phyloP scores from a whole-genome alignment of 805 yeast species.

The Monosporozyma unispora region DNA sequence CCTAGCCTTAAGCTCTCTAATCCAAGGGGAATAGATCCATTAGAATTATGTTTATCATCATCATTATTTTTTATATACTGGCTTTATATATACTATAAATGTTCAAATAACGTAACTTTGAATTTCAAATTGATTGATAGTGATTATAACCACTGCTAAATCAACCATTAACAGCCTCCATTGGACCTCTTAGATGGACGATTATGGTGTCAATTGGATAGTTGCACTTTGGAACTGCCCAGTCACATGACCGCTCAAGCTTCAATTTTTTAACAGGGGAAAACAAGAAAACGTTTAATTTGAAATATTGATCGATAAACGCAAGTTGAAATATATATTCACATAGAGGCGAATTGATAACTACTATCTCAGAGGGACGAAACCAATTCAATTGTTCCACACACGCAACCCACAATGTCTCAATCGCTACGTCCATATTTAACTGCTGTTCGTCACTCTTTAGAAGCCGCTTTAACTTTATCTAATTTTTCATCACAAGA shows the following conservation, averaged over 20 bases:
- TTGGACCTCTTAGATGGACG: background rate
- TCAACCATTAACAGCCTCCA: background rate
- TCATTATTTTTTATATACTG: background rate
- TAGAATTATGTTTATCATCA: background rate
- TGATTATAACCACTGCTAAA: too few species aligned
- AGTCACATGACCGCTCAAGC: background rate
- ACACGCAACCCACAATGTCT: conserved; percentile 42
- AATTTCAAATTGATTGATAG: too few species aligned
- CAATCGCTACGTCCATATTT: conserved; percentile 95
- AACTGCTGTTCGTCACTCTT: conserved; percentile 84
- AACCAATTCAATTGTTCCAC: background rate
- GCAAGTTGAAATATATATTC: background rate
- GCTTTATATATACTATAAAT: background rate
- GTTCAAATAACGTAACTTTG: background rate
- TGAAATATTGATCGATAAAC: background rate
- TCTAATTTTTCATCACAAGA: conserved; percentile 92
- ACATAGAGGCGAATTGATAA: background rate
- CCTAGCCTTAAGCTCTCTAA: conserved; percentile 59
- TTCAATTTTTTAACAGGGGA: background rate
- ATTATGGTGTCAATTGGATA: background rate
- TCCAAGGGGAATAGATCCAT: conserved; percentile 43
- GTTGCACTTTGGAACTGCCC: background rate
- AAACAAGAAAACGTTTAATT: background rate
- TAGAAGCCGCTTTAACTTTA: conserved; percentile 86
- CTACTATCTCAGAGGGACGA: background rate